A percentile compares a stretch with the other conserved stretches of the same genome.
phyloP scores from a whole-genome alignment of 139 green algal genomes.

The Chloropicon primus region DNA sequence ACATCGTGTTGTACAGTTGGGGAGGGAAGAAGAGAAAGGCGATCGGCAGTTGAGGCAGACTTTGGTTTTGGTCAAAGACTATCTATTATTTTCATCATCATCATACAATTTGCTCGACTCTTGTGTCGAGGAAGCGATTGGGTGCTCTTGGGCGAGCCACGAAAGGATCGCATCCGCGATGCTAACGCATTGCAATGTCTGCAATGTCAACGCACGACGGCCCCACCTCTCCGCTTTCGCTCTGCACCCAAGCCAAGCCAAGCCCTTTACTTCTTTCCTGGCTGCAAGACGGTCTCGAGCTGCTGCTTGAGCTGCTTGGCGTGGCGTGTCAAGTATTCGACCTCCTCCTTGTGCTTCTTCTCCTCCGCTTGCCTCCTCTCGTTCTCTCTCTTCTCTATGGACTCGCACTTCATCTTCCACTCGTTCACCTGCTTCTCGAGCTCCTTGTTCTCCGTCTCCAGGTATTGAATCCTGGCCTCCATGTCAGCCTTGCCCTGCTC shows the following conservation, averaged over 20 bases:
- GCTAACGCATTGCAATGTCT: no score
- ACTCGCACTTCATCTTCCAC: constrained; percentile 67
- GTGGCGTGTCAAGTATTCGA: constrained; percentile 62
- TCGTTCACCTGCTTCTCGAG: constrained; percentile 60
- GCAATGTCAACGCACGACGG: no score
- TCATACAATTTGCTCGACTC: no score
- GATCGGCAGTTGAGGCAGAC: no score
- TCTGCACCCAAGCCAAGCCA: no score
- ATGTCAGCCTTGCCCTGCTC: constrained; percentile 73
- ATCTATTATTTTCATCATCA: no score
- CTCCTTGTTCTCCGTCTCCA: constrained; percentile 50
- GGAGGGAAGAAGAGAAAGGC: no score
- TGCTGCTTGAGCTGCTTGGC: constrained; percentile 67
- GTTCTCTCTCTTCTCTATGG: constrained; percentile 66
- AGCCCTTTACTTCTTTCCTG: constrained; percentile 33
- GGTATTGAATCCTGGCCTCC: constrained; percentile 48
- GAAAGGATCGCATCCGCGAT: no score
- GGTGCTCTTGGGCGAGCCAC: no score
- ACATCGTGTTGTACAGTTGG: neutral
- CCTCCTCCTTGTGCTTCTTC: constrained; percentile 78
- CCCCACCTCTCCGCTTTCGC: no score
- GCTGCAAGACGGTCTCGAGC: constrained; percentile 51
- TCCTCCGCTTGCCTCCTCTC: constrained; percentile 60
- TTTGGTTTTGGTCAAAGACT: no score
- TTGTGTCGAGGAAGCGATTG: no score